A percentile compares a stretch with the other conserved stretches of the same genome.
Evolutionary conservation across 2,329 filamentous ascomycete genomes (phyloP).

Genomic region (Fusarium sp.): DNA sequence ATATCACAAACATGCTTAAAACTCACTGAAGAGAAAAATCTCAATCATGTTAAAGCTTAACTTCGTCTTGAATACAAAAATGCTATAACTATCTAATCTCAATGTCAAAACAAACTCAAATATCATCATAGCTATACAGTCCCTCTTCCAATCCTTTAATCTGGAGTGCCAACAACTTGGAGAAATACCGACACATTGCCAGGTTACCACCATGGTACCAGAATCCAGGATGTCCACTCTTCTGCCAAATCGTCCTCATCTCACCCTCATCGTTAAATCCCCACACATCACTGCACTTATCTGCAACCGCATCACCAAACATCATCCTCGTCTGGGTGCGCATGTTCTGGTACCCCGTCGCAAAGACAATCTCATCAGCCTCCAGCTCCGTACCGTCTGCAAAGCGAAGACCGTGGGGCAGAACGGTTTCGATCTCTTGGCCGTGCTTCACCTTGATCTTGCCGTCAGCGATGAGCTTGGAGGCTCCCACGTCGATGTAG

Average conservation of each 20-base stretch:
- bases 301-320: constrained; percentile 72
- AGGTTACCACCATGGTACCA: constrained; percentile 77
- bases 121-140: constrained; percentile 53
- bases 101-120: constrained; percentile 3
- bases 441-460: constrained; percentile 74
- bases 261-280: constrained; percentile 71
- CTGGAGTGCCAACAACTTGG: constrained; percentile 65
- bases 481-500: constrained; percentile 77
- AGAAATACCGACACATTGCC: constrained; percentile 72
- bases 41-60: background rate
- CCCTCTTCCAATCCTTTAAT: constrained; percentile 62
- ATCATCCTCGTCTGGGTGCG: constrained; percentile 70
- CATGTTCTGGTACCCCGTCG: constrained; percentile 78
- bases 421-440: constrained; percentile 66
- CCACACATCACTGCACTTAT: constrained; percentile 71
- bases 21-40: too few relatives aligned
- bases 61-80: background rate
- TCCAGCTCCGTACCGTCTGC: constrained; percentile 68
- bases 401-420: constrained; percentile 60
- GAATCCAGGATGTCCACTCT: constrained; percentile 72
- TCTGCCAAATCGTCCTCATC: constrained; percentile 69
- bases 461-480: constrained; percentile 71
- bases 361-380: constrained; percentile 74
- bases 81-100: background rate
- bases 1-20: background rate